Evolutionary conservation across 495 filamentous ascomycete genomes (phyloP).

Genomic region (Penicillium silybi): DNA sequence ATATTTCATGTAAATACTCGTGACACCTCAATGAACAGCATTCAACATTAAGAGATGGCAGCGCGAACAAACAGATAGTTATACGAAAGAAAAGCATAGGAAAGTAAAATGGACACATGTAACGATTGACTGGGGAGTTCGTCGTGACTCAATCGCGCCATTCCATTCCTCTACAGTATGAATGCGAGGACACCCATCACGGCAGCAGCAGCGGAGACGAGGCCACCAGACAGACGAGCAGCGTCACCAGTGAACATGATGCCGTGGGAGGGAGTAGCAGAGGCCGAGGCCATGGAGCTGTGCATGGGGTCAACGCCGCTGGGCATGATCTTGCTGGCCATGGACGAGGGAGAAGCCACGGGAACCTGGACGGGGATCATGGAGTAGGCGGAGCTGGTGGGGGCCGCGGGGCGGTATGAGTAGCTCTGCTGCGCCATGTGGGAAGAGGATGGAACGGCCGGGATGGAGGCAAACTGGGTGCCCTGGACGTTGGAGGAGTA

Average conservation of each 20-base stretch:
- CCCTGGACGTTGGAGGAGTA: constrained; percentile 2
- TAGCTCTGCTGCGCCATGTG: constrained; percentile 1
- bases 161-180: constrained; percentile 20
- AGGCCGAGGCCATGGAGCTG: constrained; percentile 7
- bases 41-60: constrained; percentile 15
- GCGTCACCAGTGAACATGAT: constrained; percentile 28
- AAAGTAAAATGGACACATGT: background rate
- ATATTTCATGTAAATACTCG: constrained; percentile 7
- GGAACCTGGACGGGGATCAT: constrained; percentile 35
- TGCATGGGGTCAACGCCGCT: constrained; percentile 12
- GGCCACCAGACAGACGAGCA: constrained; percentile 23
- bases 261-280: constrained; percentile 11
- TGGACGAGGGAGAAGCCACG: constrained; percentile 12
- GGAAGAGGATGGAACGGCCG: constrained; percentile 6
- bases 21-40: constrained; percentile 6
- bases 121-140: constrained; percentile 5
- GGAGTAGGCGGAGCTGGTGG: constrained; percentile 16
- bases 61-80: constrained; percentile 6
- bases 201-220: constrained; percentile 25
- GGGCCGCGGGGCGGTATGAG: constrained; percentile 10
- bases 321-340: constrained; percentile 13
- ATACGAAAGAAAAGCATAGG: constrained; percentile 2
- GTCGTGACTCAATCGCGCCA: background rate
- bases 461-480: background rate
- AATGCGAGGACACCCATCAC: constrained; percentile 33